Evolutionary conservation across 345 rosid species (phyloP), one percentile per base, ranked within the genome.

Genomic region (Luvunga scandens): DNA sequence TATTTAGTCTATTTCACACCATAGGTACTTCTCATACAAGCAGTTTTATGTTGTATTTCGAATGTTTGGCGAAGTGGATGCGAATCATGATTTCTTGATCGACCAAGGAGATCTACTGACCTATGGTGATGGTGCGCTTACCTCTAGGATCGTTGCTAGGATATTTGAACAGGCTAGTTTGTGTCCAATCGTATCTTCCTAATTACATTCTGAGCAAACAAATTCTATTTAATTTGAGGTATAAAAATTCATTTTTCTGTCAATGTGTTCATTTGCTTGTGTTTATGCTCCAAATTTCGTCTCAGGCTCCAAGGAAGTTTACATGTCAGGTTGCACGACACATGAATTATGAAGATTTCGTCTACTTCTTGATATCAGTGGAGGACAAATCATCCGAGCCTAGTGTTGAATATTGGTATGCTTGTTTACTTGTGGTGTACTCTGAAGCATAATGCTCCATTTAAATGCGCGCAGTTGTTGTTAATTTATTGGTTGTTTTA

Each of bases 281-380:
- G 12, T 24, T 34, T 67, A 63, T 78, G 73, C 34, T 36, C 75
- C 75, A 31, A 50, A 76, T 77, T 66, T 65, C 53, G 28, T 83
- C 76, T 78, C 84, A 93, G 98, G 91, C 89, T 79, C 86, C 98
- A 1, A 89, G 90, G 81, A 91, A 90, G 80, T 86, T 91, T 81
- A 85, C 91, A 28, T 80, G 98, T 82, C 78, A 84, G 72, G 85
- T 83, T 71, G 92, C 88, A 75, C 94, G 98, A 82, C 91, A 89
- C 90, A 95, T 95, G 98, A 88, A 90, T 79, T 95, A 95, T 82
- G 98, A 95, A 87, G 98, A 95, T 89, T 95, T 95, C 77, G 98
- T 92, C 7, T 90, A 90, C 86, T 95, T 95, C 84, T 90, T 95
- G 62, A 89, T 95, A 36, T 85, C 98, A 34, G 98, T 93, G 84